Percentiles rank a stretch among this genome's conserved stretches.
Evolutionary conservation across 208 protist species (phyloP).

Genomic region (Phytomonas serpens): DNA sequence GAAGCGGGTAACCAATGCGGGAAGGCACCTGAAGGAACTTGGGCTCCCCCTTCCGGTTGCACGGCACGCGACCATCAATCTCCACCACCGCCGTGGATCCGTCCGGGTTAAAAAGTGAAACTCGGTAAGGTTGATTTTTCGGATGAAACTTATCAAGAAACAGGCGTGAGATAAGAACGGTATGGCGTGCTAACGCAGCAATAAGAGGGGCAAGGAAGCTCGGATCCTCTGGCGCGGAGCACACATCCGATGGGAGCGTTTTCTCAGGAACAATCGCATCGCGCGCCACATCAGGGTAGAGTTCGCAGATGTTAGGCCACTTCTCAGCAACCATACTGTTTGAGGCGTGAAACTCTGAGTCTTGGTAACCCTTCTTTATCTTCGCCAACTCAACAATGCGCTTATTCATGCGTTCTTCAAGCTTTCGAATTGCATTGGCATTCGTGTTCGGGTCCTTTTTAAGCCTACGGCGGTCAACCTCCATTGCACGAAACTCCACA

Average conservation of each 20-base stretch:
- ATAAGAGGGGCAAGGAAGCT: slow-evolving; percentile 74
- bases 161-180: slow-evolving; percentile 52
- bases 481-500: slow-evolving; percentile 52
- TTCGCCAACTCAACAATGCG: slow-evolving; percentile 49
- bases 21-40: slow-evolving; percentile 65
- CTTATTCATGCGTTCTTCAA: slow-evolving; percentile 32
- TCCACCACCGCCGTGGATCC: slow-evolving; percentile 56
- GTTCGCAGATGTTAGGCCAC: slow-evolving; percentile 66
- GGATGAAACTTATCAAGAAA: slow-evolving; percentile 58
- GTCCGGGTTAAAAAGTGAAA: slow-evolving; percentile 69
- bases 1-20: slow-evolving; percentile 70
- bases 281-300: slow-evolving; percentile 68
- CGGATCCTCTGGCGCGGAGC: slow-evolving; percentile 30
- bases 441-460: slow-evolving; percentile 38
- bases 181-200: slow-evolving; percentile 52
- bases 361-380: slow-evolving; percentile 66
- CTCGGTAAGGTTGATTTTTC: slow-evolving; percentile 61
- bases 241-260: slow-evolving; percentile 44
- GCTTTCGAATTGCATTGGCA: slow-evolving; percentile 13
- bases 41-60: slow-evolving; percentile 50
- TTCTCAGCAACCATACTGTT: slow-evolving; percentile 59
- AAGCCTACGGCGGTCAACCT: slow-evolving; percentile 34
- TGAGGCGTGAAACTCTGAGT: slow-evolving; percentile 60
- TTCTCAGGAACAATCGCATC: slow-evolving; percentile 45
- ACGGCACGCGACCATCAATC: slow-evolving; percentile 73